phyloP scores from a whole-genome alignment of 306 rosid species.

The Ziziphus jujuba region DNA sequence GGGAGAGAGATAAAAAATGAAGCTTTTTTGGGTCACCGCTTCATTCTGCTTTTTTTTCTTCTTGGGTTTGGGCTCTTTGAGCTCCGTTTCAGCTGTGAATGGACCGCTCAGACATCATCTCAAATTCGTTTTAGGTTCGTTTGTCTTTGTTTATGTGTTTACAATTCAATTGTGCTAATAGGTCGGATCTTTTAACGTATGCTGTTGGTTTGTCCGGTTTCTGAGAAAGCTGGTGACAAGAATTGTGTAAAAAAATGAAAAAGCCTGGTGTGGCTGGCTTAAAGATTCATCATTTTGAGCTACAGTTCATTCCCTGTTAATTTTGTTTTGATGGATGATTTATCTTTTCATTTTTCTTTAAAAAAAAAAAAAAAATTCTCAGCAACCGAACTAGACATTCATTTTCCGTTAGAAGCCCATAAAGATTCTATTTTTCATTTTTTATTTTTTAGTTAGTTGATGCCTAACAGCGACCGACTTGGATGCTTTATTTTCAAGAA shows the following conservation, averaged over 20 bases:
- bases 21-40: slow-evolving; percentile 30
- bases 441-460: neutral
- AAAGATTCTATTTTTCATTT: neutral
- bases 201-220: slow-evolving; percentile 11
- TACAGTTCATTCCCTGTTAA: slow-evolving; percentile 10
- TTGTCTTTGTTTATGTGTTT: slow-evolving; percentile 14
- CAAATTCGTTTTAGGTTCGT: slow-evolving; percentile 60
- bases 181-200: slow-evolving; percentile 29
- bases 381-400: slow-evolving; percentile 12
- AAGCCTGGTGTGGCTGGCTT: neutral
- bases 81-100: slow-evolving; percentile 55
- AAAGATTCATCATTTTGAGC: neutral
- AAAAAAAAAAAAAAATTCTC: too few relatives aligned
- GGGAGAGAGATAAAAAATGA: slow-evolving; percentile 34
- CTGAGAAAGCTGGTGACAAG: slow-evolving; percentile 10
- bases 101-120: slow-evolving; percentile 27
- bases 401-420: slow-evolving; percentile 1
- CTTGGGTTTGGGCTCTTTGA: slow-evolving; percentile 32
- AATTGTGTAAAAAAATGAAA: slow-evolving; percentile 15
- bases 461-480: slow-evolving; percentile 2
- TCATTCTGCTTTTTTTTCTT: slow-evolving; percentile 30
- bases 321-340: slow-evolving; percentile 6
- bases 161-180: slow-evolving; percentile 14
- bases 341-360: neutral
- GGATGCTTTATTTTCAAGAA: slow-evolving; percentile 3